Conservation (phyloP, 2,329 filamentous ascomycete genomes). For the Salinomyces thailandicus region DNA sequence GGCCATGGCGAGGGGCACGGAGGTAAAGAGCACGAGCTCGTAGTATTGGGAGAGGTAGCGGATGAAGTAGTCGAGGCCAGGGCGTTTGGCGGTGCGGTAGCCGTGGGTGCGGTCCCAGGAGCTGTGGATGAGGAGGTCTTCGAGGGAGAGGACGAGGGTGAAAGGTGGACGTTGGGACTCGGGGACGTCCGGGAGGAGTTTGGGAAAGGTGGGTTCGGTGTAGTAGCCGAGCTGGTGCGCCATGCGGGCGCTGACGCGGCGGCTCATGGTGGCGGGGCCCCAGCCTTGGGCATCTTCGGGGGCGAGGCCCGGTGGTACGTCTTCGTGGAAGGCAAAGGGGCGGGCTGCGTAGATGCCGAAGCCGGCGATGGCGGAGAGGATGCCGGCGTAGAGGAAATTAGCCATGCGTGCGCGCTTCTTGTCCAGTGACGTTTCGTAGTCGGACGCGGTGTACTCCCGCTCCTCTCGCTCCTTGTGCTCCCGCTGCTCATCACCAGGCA, state of each 20-base stretch:
- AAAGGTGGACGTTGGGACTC: constrained; percentile 75
- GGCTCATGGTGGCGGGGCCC: constrained; percentile 65
- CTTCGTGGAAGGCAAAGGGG: constrained; percentile 71
- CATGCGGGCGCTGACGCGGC: constrained; percentile 64
- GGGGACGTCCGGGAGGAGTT: constrained; percentile 74
- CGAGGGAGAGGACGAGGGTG: constrained; percentile 82
- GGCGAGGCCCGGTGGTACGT: constrained; percentile 43
- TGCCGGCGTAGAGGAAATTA: constrained; percentile 59
- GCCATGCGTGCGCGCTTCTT: constrained; percentile 66
- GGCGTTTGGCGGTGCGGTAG: constrained; percentile 89
- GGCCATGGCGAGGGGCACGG: constrained; percentile 69
- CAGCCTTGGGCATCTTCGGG: constrained; percentile 69
- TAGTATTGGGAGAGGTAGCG: constrained; percentile 97
- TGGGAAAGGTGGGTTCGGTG: constrained; percentile 88
- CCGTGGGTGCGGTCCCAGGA: constrained; percentile 91
- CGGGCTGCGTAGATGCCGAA: constrained; percentile 69
- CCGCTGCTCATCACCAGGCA: constrained; percentile 21
- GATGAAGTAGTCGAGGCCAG: constrained; percentile 93
- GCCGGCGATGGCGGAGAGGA: constrained; percentile 46
- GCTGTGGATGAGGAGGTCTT: constrained; percentile 88
- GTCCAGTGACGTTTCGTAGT: constrained; percentile 86
- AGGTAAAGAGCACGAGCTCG: constrained; percentile 92
- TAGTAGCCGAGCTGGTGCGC: constrained; percentile 78
- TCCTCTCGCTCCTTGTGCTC: constrained; percentile 42
- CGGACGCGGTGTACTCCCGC: constrained; percentile 61